Conservation (phyloP, 441 rosid genomes). For the Pelargonium australe region DNA sequence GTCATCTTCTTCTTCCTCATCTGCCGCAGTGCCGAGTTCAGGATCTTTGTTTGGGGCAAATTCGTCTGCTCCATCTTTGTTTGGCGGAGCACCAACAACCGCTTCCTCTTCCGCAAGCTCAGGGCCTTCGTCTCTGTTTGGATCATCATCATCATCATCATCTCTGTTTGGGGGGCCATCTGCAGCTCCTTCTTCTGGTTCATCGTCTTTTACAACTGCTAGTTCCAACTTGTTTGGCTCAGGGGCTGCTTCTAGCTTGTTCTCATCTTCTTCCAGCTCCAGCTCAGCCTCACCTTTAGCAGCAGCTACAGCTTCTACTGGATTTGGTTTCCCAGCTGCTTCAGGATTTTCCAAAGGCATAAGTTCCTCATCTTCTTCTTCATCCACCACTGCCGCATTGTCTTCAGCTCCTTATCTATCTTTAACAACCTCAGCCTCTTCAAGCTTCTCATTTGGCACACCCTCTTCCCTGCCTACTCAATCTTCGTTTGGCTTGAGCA, state of each 20-base stretch:
- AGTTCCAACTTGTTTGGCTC: conserved; percentile 1
- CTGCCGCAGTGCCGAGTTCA: conserved; percentile 15
- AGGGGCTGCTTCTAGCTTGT: conserved; percentile 16
- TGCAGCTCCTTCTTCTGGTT: conserved; percentile 21
- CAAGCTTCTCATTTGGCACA: conserved; percentile 41
- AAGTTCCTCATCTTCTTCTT: conserved; percentile 26
- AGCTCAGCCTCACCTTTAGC: conserved; percentile 25
- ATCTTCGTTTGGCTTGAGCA: conserved; percentile 36
- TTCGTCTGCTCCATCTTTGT: conserved; percentile 26
- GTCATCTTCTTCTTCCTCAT: conserved; percentile 19
- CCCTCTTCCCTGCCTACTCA: conserved; percentile 41
- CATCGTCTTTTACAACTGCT: conserved; percentile 24
- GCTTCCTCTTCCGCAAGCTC: conserved; percentile 17
- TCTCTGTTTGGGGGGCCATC: conserved; percentile 14
- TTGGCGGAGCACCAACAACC: conserved; percentile 26
- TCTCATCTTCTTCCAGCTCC: conserved; percentile 25
- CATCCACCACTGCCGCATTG: conserved; percentile 15
- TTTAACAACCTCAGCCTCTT: conserved; percentile 21
- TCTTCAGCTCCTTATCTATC: conserved; percentile 33
- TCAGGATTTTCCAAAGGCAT: conserved; percentile 22
- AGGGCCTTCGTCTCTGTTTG: conserved; percentile 1
- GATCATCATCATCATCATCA: neutral
- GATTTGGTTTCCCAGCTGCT: conserved; percentile 29
- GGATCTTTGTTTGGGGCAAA: conserved; percentile 17
- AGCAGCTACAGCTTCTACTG: conserved; percentile 21